Base-by-base conservation (phyloP, 2,329 filamentous ascomycete genomes). In the Exophiala aquamarina region DNA sequence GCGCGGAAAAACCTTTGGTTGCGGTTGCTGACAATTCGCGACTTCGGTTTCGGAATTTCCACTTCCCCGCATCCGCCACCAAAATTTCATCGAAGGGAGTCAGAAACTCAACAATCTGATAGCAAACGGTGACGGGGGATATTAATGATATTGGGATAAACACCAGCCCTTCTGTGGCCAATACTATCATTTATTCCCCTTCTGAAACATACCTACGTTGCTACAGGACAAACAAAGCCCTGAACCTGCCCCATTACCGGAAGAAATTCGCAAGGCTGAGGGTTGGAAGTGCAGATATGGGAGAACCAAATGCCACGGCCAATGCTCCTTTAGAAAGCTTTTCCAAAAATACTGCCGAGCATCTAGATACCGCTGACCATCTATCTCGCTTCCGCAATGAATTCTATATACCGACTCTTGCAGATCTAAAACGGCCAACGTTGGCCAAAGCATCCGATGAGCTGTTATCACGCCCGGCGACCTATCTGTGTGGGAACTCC, bases 401-500 rank as follows among this genome's bases (percentile, higher is more conserved):
- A 57, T 95, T 92, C 64, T 76, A 86, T 38, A 83, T 94, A 36
- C 90, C 90, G 0, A 86, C 85, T 3, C 88, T 83, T 64, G 73
- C 71, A 8, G 87, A 90, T 32, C 68, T 93, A 36, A 83, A 78
- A 63, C 79, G 85, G 55, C 84, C 74, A 54, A 80, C 76, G 0
- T 66, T 87, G 8, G 66, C 60, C 6, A 69, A 68, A 55, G 61
- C 65, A 44, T 49, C 50, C 15, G 57, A 59, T 4, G 63, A 67
- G 49, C 58, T 66, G 35, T 66, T 64, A 2, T 65, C 68, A 32
- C 59, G 69, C n/a, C 59, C 55, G 15, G 59, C 60, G 11, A 84
- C 89, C 49, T 96, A 95, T 67, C 83, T 96, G 54, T 92, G 89
- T 57, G 91, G 91, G 47, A 95, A 95, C 71, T 95, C 89, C 0